Evolutionary conservation across 2,329 filamentous ascomycete genomes (phyloP), one percentile per base, ranked within the genome.

Genomic region (Penicillium sp.): DNA sequence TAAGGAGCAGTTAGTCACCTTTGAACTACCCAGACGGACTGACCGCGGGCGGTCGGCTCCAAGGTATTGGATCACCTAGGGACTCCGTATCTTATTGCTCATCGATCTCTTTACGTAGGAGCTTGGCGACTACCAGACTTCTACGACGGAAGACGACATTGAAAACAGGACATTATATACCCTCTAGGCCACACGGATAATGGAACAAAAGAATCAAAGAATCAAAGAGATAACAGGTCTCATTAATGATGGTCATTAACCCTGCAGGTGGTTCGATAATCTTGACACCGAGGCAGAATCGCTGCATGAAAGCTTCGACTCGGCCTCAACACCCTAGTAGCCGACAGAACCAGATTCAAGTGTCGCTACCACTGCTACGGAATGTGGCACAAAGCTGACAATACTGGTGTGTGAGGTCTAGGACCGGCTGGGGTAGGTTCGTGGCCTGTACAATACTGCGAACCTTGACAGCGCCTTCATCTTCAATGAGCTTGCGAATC

Each of bases 391-490:
- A 98, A 23, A 98, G 74, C 41, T 88, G 87, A 14, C 91, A 93
- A 63, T 98, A 98, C 63, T 96, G 87, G 66, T 98, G 91, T 17
- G 93, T 97, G 44, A 98, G 72, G 63, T 97, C 91, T 39, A 97
- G 77, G 26, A 98, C 90, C 44, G 86, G 83, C 68, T 97, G 93
- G 8, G 91, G 90, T 47, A 98, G 71, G 64, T 86, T 95, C 2
- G 91, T 97, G 2, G 91, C 89, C 68, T 98, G 93, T 38, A 98
- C 89, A 60, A 98, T 95, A 65, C 89, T 96, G 60, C 93, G 80
- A 39, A 98, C 86, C 71, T 98, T 98, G 65, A 98, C 87, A 1
- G 91, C 91, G 43, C 93, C 93, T 69, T 98, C 93, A 53, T 96
- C 90, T 68, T 97, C 93, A 61, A 98, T 98, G 52, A 98, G 75